Evolutionary conservation across 2,329 filamentous ascomycete species (phyloP), one percentile per base, ranked within the genome.

Genomic region (Paracorniculantispora psalliotae): DNA sequence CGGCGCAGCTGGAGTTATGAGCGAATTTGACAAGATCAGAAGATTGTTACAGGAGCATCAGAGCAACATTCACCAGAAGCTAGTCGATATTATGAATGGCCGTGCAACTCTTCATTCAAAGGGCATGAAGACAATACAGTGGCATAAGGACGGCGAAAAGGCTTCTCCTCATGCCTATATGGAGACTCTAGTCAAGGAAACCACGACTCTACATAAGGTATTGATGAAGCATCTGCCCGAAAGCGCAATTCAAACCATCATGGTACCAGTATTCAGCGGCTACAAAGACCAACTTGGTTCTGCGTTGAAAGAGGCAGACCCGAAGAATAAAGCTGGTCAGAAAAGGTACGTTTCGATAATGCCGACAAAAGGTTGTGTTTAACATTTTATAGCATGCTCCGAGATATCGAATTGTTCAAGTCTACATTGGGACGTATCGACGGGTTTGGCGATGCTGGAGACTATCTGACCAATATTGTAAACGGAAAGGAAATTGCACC

Each of bases 21-120:
- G 83, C 37, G 92, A 96, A 64, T 96, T 96, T 66, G 92, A 97
- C 76, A 93, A 91, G 71, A 87, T 94, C 56, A 88, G 90, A 64
- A 83, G 91, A 21, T 76, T 92, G 9, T 87, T 90, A 65, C 91
- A 96, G 69, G 92, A 97, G 69, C 92, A 97, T 69, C 92, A 96
- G 69, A 87, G 87, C 63, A 92, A 84, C 62, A 96, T 97, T 61
- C 91, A 94, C 70, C 91, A 96, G 68, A 97, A 97, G 71, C 78
- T 97, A 1, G 89, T 96, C 19, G 91, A 96, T 64, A 96, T 97
- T 54, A 96, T 97, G 89, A 88, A 86, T 58, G 85, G 85, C 1
- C 85, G 92, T 5, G 90, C 91, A 1, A 77, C 83, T 4, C 77
- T 87, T 7, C 91, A 93, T 67, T 86, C 91, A 41, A 88, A 86